phyloP scores from a whole-genome alignment of 768 basidiomycete genomes.

The Sarcomyxa edulis region DNA sequence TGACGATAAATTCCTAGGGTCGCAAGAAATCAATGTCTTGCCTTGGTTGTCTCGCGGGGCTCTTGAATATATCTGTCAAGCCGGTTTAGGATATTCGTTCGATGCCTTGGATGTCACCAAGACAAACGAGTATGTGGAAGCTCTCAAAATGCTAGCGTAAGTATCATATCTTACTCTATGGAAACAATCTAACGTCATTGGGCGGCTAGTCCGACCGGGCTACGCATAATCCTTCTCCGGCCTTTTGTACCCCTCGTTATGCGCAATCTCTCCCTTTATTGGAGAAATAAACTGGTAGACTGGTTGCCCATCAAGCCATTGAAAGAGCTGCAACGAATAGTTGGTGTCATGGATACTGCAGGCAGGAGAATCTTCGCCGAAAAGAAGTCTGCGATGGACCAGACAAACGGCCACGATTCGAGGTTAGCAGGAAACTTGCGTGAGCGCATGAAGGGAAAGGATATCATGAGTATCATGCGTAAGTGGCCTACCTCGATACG shows the following conservation, averaged over 20 bases:
- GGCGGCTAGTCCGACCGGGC: too few species aligned
- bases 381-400: conserved; percentile 26
- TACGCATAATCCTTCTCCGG: too few species aligned
- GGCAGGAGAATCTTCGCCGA: conserved; percentile 24
- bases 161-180: too few species aligned
- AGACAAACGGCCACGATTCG: conserved; percentile 19
- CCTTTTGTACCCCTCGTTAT: too few species aligned
- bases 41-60: conserved; percentile 56
- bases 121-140: conserved; percentile 43
- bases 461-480: conserved; percentile 26
- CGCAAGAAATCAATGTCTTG: conserved; percentile 17
- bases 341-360: conserved; percentile 27
- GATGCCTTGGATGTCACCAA: conserved; percentile 42
- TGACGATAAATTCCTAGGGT: too few species aligned
- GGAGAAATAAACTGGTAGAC: too few species aligned
- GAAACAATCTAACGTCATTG: too few species aligned
- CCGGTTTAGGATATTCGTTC: conserved; percentile 51
- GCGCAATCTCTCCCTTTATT: too few species aligned
- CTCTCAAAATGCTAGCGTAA: conserved; percentile 21
- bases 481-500: not conserved
- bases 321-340: conserved; percentile 20
- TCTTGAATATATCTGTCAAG: conserved; percentile 16
- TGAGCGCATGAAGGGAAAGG: too few species aligned
- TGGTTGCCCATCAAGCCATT: conserved; percentile 20
- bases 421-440: conserved; percentile 23